Conservation (phyloP, 768 basidiomycete genomes). For the Amylocystis lapponica region DNA sequence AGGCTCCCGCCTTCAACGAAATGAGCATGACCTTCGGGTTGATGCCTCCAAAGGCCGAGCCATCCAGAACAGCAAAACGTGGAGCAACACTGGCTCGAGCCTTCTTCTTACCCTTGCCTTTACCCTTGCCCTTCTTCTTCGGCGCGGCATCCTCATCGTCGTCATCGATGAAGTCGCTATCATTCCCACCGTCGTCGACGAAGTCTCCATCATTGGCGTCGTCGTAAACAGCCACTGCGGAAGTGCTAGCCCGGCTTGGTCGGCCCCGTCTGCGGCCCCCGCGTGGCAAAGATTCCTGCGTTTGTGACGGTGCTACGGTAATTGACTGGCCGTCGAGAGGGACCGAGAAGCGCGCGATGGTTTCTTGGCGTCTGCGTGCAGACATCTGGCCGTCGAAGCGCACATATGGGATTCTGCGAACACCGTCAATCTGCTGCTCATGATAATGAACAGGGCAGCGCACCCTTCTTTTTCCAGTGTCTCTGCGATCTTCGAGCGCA, state of each 20-base stretch:
- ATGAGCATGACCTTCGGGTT: slow-evolving; percentile 83
- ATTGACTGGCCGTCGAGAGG: slow-evolving; percentile 38
- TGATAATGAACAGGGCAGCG: too few relatives aligned
- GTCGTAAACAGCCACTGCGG: neutral
- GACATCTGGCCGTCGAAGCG: slow-evolving; percentile 87
- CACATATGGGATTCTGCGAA: slow-evolving; percentile 60
- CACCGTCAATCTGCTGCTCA: too few relatives aligned
- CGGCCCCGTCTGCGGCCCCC: slow-evolving; percentile 4
- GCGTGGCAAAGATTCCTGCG: slow-evolving; percentile 5
- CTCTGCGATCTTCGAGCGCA: slow-evolving; percentile 54
- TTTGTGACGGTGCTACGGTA: slow-evolving; percentile 2
- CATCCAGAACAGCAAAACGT: slow-evolving; percentile 4
- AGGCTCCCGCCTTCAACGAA: slow-evolving; percentile 77
- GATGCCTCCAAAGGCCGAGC: slow-evolving; percentile 8
- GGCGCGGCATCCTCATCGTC: slow-evolving; percentile 9
- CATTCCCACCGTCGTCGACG: slow-evolving; percentile 11
- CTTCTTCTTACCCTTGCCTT: slow-evolving; percentile 34
- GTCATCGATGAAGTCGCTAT: slow-evolving; percentile 19
- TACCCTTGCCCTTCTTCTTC: slow-evolving; percentile 14
- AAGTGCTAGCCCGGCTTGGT: neutral
- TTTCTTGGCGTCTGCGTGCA: slow-evolving; percentile 71
- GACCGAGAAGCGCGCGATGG: slow-evolving; percentile 67
- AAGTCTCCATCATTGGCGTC: slow-evolving; percentile 27
- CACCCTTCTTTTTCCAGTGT: slow-evolving; percentile 61
- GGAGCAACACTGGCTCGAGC: slow-evolving; percentile 22